Conservation (phyloP, 345 rosid species). For the Tarenaya hassleriana region DNA sequence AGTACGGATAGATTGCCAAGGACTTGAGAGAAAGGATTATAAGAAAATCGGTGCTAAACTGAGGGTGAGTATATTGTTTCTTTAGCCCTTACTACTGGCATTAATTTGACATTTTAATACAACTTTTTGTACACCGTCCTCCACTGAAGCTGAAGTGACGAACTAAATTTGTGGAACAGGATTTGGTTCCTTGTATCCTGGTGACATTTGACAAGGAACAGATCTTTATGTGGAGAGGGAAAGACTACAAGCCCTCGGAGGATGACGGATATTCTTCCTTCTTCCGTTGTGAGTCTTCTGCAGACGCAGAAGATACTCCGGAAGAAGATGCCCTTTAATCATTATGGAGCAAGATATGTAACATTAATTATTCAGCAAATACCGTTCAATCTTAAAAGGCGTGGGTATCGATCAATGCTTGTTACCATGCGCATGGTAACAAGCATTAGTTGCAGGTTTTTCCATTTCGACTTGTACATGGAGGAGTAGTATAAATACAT, state of each 20-base stretch:
- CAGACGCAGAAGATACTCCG: conserved; percentile 25
- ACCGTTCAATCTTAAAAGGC: no score
- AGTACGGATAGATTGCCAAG: conserved; percentile 75
- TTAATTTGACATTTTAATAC: not conserved
- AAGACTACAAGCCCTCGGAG: conserved; percentile 51
- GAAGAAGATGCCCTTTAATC: no score
- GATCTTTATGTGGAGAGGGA: conserved; percentile 79
- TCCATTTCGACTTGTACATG: no score
- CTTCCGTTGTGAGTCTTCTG: conserved; percentile 25
- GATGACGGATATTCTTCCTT: conserved; percentile 32
- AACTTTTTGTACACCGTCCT: not conserved
- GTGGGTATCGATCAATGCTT: no score
- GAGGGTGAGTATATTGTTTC: conserved; percentile 43
- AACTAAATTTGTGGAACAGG: conserved; percentile 36
- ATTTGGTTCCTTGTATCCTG: conserved; percentile 70
- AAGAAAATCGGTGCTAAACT: conserved; percentile 93
- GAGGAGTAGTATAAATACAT: no score
- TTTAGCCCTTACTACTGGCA: not conserved
- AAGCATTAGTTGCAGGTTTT: no score
- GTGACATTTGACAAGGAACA: conserved; percentile 94
- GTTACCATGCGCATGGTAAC: no score
- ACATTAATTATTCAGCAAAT: no score
- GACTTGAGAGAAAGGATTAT: conserved; percentile 78
- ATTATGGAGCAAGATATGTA: no score
- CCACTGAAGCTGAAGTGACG: conserved; percentile 5